Base-by-base conservation (phyloP, 495 filamentous ascomycete genomes). In the Podospora pseudocomata region DNA sequence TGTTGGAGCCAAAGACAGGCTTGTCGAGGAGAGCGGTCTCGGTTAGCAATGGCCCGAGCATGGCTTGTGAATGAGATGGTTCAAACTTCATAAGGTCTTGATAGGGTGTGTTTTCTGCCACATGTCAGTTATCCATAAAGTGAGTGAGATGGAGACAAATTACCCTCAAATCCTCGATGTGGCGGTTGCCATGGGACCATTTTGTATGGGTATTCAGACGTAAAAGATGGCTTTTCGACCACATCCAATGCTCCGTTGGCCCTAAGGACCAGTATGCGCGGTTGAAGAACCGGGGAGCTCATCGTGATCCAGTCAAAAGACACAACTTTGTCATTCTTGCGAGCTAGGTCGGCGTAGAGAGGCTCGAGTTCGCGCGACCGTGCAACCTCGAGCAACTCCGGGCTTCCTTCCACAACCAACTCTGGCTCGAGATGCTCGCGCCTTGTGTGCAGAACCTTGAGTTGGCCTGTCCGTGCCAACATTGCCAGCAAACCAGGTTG, bases 301-400 rank as follows among this genome's bases (percentile, higher is more conserved):
- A 86, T 74, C 73, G 79, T 91, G 65, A 96, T 82, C 82, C 92
- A 96, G 73, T 97, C 94, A 76, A 96, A 97, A 1, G 90, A 91
- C 0, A 95, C 90, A 34, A 97, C 86, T 18, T 89, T 85, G 56
- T 90, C 84, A 58, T 78, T 88, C 80, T 73, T 83, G 65, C 76
- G 79, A 44, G 75, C 68, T 7, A 72, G 73, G 55, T 84, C 79
- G 39, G 80, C 79, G 66, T 80, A 87, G 4, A 77, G 77, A 67
- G 83, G 84, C 54, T 85, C 81, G 65, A 88, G 74, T 69, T 85
- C 83, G 63, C 85, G 77, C 0, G 86, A 86, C 19, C 74, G 78
- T 63, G 78, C 80, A 27, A 84, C 82, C 65, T 88, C 83, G 2
- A 86, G 69, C 4, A 87, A 68, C 67, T 85, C 85, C 4, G 86